Evolutionary conservation across 805 yeast genomes (phyloP).

Genomic region (Isabelozyma rhagii): DNA sequence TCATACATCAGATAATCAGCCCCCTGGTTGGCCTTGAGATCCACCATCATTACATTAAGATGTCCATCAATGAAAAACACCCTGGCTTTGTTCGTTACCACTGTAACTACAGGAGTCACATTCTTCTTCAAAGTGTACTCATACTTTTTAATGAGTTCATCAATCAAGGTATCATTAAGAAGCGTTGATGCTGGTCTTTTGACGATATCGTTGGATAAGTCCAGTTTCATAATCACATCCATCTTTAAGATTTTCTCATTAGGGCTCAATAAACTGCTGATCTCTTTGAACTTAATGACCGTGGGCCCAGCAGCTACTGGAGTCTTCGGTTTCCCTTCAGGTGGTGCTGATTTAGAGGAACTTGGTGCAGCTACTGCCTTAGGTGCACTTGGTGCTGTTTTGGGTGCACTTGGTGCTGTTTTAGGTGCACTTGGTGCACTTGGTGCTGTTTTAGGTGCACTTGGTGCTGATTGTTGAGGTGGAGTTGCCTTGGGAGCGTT

Average conservation of each 20-base stretch:
- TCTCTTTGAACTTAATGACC: slow-evolving; percentile 28
- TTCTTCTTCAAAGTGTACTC: slow-evolving; percentile 15
- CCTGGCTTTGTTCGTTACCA: slow-evolving; percentile 37
- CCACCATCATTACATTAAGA: slow-evolving; percentile 35
- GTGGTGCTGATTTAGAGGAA: not conserved
- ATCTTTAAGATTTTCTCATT: slow-evolving; percentile 40
- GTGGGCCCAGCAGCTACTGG: not conserved
- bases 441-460: not conserved
- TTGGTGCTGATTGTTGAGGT: not conserved
- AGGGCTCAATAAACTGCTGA: slow-evolving; percentile 25
- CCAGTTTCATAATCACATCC: slow-evolving; percentile 37
- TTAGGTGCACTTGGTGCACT: not conserved
- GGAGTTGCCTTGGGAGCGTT: not conserved
- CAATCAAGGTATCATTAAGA: slow-evolving; percentile 30
- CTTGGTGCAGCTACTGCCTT: not conserved
- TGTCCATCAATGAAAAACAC: slow-evolving; percentile 37
- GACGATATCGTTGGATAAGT: slow-evolving; percentile 22
- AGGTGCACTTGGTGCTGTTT: slow-evolving; percentile 1
- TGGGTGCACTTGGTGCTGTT: not conserved
- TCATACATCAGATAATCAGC: slow-evolving; percentile 72
- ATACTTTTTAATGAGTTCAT: slow-evolving; percentile 23
- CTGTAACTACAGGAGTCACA: slow-evolving; percentile 32
- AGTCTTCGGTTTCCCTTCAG: not conserved
- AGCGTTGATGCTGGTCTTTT: slow-evolving; percentile 14
- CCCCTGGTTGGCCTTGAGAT: slow-evolving; percentile 39